Evolutionary conservation across 495 filamentous ascomycete genomes (phyloP), one percentile per base, ranked within the genome.

Genomic region (Pyrenopolyporus hunteri): DNA sequence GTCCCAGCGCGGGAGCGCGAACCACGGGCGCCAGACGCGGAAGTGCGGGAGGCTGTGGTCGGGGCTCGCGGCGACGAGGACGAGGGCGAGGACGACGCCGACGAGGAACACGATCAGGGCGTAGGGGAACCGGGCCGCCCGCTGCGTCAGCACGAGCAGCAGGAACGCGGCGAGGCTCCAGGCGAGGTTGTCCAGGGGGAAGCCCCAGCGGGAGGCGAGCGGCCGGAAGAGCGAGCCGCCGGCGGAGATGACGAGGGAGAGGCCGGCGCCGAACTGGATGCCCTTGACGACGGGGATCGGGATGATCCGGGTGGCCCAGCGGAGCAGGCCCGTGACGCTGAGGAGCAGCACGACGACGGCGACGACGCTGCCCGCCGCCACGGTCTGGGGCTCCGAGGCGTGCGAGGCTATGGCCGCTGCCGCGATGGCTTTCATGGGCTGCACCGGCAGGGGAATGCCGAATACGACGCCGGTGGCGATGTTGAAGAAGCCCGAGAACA

Each of bases 381-480:
- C 83, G 44, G 88, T 93, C 57, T 88, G 83, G 50, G 81, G 83
- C 17, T 85, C 75, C 8, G 79, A 81, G 64, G 91, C 87, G 33
- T 74, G 76, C 20, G 82, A 80, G 8, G 87, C 83, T 43, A 98
- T 88, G 10, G 92, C 89, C 0, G 96, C 86, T 0, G 93, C 88
- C 32, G 92, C 92, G 57, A 98, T 93, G 13, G 93, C 93, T 68
- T 84, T 92, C 89, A 94, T 91, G 8, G 90, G 90, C 73, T 93
- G 90, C 0, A 96, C 90, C 0, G 92, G 92, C 0, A 96, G 70
- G 0, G 92, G 92, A 17, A 97, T 86, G 7, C 93, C 93, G 67
- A 96, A 98, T 25, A 86, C 70, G 3, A 87, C 67, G 6, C 93
- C 93, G 0, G 91, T 96, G 4, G 87, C 53, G 45, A 98, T 85